A percentile compares a stretch with the other conserved stretches of the same genome.
These are phyloP conservation scores for Chaetomium olivaceum DNA, from an alignment of 2,329 filamentous ascomycete species.

Conservation along the genomic window DNA sequence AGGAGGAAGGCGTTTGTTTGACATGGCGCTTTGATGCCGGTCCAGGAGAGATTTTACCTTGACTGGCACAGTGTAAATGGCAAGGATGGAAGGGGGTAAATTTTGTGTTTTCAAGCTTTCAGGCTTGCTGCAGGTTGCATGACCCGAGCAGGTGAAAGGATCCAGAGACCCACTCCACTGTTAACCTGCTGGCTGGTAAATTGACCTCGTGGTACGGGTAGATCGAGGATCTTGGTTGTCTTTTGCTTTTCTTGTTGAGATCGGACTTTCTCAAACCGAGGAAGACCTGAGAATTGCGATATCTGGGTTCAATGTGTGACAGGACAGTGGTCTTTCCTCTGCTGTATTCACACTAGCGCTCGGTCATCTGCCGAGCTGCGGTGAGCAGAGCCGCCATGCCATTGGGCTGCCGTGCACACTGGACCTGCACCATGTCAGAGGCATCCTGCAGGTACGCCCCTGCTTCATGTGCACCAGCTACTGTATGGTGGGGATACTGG, in stretches of 20 bases:
- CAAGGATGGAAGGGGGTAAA: neutral
- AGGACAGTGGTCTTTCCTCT: neutral
- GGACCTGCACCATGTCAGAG: neutral
- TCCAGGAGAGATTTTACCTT: neutral
- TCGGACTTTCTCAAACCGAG: neutral
- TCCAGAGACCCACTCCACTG: neutral
- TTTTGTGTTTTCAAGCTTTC: neutral
- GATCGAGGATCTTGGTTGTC: neutral
- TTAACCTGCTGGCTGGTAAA: neutral
- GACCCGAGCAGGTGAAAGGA: neutral
- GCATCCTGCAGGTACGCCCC: conserved; percentile 7
- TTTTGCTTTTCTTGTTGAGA: neutral
- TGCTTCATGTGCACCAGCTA: neutral
- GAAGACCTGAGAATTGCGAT: neutral
- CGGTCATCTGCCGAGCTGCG: neutral
- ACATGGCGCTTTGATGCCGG: neutral
- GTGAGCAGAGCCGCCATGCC: conserved; percentile 11
- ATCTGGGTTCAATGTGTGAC: neutral
- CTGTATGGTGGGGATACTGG: neutral
- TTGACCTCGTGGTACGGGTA: neutral
- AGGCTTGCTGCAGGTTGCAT: neutral
- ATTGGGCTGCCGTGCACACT: conserved; percentile 11
- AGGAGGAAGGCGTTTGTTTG: neutral
- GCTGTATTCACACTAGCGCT: neutral
- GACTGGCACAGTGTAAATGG: neutral